A percentile compares a stretch with the other conserved stretches of the same genome.
Evolutionary conservation across 306 rosid species (phyloP).

Genomic region (Sesbania bispinosa): DNA sequence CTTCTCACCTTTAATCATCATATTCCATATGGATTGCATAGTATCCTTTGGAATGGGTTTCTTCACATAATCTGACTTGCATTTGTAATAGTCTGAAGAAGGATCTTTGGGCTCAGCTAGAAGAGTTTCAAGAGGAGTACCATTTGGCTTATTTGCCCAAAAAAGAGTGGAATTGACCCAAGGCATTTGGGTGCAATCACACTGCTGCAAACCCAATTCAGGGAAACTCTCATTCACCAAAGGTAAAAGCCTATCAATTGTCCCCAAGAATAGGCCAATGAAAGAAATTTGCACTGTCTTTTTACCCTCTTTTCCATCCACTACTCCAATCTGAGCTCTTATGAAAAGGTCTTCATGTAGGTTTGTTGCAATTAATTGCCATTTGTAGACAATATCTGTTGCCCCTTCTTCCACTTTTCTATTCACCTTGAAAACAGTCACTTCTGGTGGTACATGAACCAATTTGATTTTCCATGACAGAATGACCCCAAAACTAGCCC

Average conservation of each 20-base stretch:
- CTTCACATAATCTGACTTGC: slow-evolving; percentile 33
- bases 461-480: slow-evolving; percentile 43
- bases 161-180: slow-evolving; percentile 42
- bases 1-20: neutral
- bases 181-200: slow-evolving; percentile 35
- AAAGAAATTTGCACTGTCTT: slow-evolving; percentile 25
- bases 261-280: slow-evolving; percentile 35
- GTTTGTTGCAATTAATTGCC: slow-evolving; percentile 41
- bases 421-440: slow-evolving; percentile 40
- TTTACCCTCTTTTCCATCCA: neutral
- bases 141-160: neutral
- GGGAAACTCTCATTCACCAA: slow-evolving; percentile 38
- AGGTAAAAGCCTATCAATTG: slow-evolving; percentile 11
- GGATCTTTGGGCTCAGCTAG: neutral
- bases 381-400: slow-evolving; percentile 34
- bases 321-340: too few species aligned
- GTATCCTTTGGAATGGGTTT: slow-evolving; percentile 15
- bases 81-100: fast-evolving
- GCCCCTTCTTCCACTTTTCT: slow-evolving; percentile 29
- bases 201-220: slow-evolving; percentile 36
- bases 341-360: too few species aligned
- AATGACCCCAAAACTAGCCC: slow-evolving; percentile 49
- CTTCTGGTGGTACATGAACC: slow-evolving; percentile 43
- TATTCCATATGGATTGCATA: neutral
- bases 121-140: slow-evolving; percentile 9